Base-by-base conservation (phyloP, 768 basidiomycete species). In the Tricholoma sp. region DNA sequence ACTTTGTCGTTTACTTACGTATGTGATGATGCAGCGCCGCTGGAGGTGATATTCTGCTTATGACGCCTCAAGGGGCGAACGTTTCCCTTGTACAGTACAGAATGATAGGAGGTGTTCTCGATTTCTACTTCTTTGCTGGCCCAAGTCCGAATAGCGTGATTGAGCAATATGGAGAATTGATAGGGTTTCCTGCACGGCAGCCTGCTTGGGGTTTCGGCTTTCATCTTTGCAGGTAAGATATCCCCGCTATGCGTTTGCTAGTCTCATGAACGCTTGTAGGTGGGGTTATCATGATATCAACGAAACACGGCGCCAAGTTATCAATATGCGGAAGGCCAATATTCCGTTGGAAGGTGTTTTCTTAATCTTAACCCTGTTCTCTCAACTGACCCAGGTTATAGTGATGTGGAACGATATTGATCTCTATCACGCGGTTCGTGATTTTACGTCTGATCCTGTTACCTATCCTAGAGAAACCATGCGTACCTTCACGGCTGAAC, bases 321-420 rank as follows among this genome's bases (percentile, higher is more conserved):
- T 65, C 27, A 78, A 69, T 63, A 79, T 77, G 89, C 76, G 83
- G 16, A 81, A 77, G 19, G 87, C 88, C 0, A 76, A 82, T 52
- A 82, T 93, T 57, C 91, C 90, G n/a, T 76, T 92, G 5, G 89
- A 93, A 80, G 82, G 83, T 83, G 22, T 29, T 60, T 19, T n/a
- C 54, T 50, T 41, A 18, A 10, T 31, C 14, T 29, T 27, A 41
- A n/a, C 11, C n/a, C 32, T n/a, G 27, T 35, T 41, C 29, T 6
- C 4, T 16, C 29, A n/a, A 27, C 55, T 52, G 34, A 62, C 10
- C 22, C 1, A 27, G 22, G 4, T n/a, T 22, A 14, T 34, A 86
- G 85, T 83, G 45, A 87, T 87, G 78, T 89, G 88, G 88, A 88
- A 85, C 64, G 88, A 89, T 61, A 86, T 89, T 58, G 87, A 89